These are phyloP conservation scores for Penicillium sp. DNA, from an alignment of 2,329 filamentous ascomycete species.

Conservation along the genomic window DNA sequence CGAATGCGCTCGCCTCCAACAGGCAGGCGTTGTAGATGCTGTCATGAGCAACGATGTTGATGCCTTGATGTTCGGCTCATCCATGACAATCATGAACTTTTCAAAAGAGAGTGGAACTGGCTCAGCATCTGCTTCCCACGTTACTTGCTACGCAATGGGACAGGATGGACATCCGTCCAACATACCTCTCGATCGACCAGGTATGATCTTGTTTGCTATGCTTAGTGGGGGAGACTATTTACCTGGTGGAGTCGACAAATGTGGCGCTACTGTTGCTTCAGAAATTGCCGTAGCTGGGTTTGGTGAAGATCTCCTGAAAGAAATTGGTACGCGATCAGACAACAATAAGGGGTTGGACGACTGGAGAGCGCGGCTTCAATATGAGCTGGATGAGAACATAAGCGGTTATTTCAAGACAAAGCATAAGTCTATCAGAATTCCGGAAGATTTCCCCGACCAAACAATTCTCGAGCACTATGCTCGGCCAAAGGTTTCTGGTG, in stretches of 20 bases:
- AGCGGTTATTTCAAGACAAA: slow-evolving; percentile 76
- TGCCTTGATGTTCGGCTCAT: slow-evolving; percentile 94
- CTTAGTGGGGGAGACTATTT: slow-evolving; percentile 96
- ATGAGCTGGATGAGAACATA: slow-evolving; percentile 82
- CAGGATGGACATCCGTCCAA: slow-evolving; percentile 26
- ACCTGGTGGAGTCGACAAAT: slow-evolving; percentile 82
- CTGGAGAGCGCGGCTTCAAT: slow-evolving; percentile 73
- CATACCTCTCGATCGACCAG: slow-evolving; percentile 68
- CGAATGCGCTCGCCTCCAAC: slow-evolving; percentile 86
- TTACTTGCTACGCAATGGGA: slow-evolving; percentile 72
- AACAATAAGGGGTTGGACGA: slow-evolving; percentile 48
- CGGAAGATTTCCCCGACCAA: slow-evolving; percentile 76
- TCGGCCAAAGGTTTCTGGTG: slow-evolving; percentile 75
- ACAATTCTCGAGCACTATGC: slow-evolving; percentile 86
- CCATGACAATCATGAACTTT: slow-evolving; percentile 77
- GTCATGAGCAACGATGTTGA: slow-evolving; percentile 97
- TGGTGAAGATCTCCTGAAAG: slow-evolving; percentile 66
- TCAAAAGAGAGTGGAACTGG: slow-evolving; percentile 70
- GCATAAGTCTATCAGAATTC: slow-evolving; percentile 73
- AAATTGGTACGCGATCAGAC: slow-evolving; percentile 57
- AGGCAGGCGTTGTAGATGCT: slow-evolving; percentile 81
- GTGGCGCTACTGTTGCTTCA: slow-evolving; percentile 83
- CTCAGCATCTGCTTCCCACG: slow-evolving; percentile 70
- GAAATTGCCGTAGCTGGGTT: slow-evolving; percentile 89
- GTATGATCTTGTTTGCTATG: slow-evolving; percentile 90